Evolutionary conservation across 257 asterid genomes (phyloP).

Genomic region (Capsicum chinense): DNA sequence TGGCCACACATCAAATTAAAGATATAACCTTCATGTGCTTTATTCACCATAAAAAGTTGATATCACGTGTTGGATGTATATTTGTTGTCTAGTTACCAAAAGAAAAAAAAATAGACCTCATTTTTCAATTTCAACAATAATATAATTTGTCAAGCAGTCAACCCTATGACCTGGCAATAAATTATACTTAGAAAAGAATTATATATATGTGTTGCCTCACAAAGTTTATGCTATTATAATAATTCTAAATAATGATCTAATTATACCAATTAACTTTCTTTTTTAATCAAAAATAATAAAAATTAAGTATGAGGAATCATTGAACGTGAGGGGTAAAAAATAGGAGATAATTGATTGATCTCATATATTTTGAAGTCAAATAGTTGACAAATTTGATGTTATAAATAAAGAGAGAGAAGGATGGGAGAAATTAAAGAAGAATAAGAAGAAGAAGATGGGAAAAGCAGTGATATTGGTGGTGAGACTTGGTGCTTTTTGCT

Average conservation of each 20-base stretch:
- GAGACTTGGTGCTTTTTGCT: not conserved
- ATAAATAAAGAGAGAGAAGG: not conserved
- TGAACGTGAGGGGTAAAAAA: not conserved
- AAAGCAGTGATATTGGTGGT: conserved; percentile 1
- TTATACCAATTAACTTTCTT: not conserved
- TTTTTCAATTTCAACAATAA: not conserved
- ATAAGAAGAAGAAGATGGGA: not conserved
- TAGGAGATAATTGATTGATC: too few species aligned
- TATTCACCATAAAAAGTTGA: too few species aligned
- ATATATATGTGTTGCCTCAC: not conserved
- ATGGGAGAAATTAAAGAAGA: not conserved
- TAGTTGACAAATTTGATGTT: conserved; percentile 3
- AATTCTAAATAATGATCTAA: not conserved
- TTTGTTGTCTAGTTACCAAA: too few species aligned
- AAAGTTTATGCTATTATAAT: not conserved
- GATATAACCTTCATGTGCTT: too few species aligned
- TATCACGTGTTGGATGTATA: too few species aligned
- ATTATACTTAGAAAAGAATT: not conserved
- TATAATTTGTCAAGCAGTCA: not conserved
- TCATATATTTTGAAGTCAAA: not conserved
- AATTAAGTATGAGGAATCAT: not conserved
- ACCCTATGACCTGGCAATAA: not conserved
- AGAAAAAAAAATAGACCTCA: too few species aligned
- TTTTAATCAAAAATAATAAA: not conserved
- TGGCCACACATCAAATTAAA: too few species aligned